These are phyloP conservation scores for Crithidia expoeki DNA, from an alignment of 208 protist genomes.

Conservation along the genomic window DNA sequence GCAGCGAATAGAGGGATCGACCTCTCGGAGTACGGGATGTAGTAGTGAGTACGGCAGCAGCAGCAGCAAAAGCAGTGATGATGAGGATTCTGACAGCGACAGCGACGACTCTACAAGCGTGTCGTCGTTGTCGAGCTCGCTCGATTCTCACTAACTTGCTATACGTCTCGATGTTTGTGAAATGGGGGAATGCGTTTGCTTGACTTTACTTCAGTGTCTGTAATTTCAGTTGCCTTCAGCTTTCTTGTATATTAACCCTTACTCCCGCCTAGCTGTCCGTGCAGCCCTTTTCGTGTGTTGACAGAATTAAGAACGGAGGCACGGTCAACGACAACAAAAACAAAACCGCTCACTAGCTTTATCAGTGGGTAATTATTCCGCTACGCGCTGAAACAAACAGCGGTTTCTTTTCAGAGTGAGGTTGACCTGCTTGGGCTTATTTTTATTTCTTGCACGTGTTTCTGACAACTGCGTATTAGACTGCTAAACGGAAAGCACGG, in stretches of 20 bases:
- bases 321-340: background rate
- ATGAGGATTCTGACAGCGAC: constrained; percentile 2
- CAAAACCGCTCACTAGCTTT: background rate
- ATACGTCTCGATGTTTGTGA: background rate
- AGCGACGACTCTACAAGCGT: constrained; percentile 1
- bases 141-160: background rate
- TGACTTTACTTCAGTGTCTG: too few relatives aligned
- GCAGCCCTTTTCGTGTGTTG: too few relatives aligned
- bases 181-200: background rate
- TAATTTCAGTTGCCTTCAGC: background rate
- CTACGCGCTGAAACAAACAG: too few relatives aligned
- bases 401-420: too few relatives aligned
- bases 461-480: too few relatives aligned
- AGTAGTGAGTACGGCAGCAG: constrained; percentile 1
- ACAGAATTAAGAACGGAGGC: too few relatives aligned
- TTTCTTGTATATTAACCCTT: background rate
- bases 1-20: constrained; percentile 1
- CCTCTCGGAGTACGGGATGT: background rate
- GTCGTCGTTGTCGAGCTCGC: constrained; percentile 10
- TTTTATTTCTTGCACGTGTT: too few relatives aligned
- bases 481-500: too few relatives aligned
- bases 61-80: background rate
- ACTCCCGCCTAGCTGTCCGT: too few relatives aligned
- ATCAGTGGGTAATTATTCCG: too few relatives aligned
- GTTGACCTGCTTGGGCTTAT: too few relatives aligned